Evolutionary conservation across 495 filamentous ascomycete species (phyloP), one percentile per base, ranked within the genome.

Genomic region (Cryomyces minteri): DNA sequence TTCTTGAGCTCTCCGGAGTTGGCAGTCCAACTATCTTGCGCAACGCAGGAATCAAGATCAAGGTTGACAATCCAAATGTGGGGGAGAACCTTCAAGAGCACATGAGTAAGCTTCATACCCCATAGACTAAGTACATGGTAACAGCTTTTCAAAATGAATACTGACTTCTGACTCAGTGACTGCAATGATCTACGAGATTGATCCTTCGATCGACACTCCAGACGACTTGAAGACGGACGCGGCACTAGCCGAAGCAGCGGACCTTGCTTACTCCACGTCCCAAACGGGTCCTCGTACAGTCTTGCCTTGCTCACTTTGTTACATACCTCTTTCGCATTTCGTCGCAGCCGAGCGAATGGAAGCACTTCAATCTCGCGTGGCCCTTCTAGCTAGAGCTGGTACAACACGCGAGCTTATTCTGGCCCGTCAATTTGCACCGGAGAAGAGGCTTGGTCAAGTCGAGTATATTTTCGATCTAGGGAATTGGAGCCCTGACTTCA

Each of bases 11-110:
- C 4, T 74, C 67, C 1, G 79, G 81, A 6, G 60, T 84, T 40
- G 79, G 79, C 2, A 68, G 74, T 0, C 45, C 47, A 2, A 52
- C 51, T 0, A 65, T 76, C 32, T 65, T 84, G 0, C 11, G 55
- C 4, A 51, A 49, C 7, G 62, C 68, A 44, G 53, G 58, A 18
- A 77, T 82, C 45, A 54, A 63, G 5, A 60, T 77, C 0, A 45
- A 79, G 0, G 48, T 58, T 32, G 68, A 79, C 48, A 61, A 75
- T 0, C 74, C 76, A 0, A 74, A 70, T 9, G 77, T 82, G 0
- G 79, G 79, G 37, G 62, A 63, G n/a, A 82, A 82, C 55, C 60
- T 82, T 2, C 75, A 80, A 44, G 75, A 82, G 50, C 73, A 73
- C 55, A 73, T 54, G 2, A n/a, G 45, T 54, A 8, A 45, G 48